phyloP scores from a whole-genome alignment of 129 eudicot genomes.

The Chrysanthemum seticuspe region DNA sequence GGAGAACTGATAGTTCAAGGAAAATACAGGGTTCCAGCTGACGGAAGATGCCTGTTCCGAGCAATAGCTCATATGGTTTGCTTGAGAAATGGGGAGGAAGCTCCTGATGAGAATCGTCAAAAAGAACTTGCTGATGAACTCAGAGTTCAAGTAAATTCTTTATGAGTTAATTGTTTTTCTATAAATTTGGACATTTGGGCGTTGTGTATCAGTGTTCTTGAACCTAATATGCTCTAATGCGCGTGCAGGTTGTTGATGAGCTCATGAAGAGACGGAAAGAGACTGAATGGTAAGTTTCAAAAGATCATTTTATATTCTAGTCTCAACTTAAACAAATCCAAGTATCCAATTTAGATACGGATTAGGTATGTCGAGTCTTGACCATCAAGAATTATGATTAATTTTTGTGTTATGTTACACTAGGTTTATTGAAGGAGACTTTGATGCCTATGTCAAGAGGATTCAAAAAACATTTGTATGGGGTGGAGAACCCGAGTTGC shows the following conservation, averaged over 20 bases:
- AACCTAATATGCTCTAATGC: not conserved
- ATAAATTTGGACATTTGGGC: not conserved
- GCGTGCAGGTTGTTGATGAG: slow-evolving; percentile 48
- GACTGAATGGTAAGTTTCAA: slow-evolving; percentile 54
- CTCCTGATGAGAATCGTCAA: slow-evolving; percentile 59
- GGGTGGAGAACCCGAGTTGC: slow-evolving; percentile 90
- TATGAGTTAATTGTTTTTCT: not conserved
- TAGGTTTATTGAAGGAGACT: slow-evolving; percentile 77
- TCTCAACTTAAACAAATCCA: not conserved
- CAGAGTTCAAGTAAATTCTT: slow-evolving; percentile 48
- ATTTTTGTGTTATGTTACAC: slow-evolving; percentile 5
- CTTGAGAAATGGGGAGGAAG: slow-evolving; percentile 51
- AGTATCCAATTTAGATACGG: not conserved
- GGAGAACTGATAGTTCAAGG: not conserved
- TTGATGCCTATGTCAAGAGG: slow-evolving; percentile 67
- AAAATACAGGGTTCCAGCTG: slow-evolving; percentile 47
- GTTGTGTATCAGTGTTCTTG: not conserved
- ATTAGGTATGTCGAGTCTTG: not conserved
- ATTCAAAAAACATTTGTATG: slow-evolving; percentile 63
- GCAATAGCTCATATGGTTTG: slow-evolving; percentile 69
- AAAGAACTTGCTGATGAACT: slow-evolving; percentile 64
- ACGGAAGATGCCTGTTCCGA: slow-evolving; percentile 64
- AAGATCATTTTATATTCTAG: not conserved
- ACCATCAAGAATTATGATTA: not conserved
- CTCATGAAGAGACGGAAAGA: slow-evolving; percentile 28